phyloP scores from a whole-genome alignment of 192 early-diverging fungal genomes.

The Nowakowskiella sp. region DNA sequence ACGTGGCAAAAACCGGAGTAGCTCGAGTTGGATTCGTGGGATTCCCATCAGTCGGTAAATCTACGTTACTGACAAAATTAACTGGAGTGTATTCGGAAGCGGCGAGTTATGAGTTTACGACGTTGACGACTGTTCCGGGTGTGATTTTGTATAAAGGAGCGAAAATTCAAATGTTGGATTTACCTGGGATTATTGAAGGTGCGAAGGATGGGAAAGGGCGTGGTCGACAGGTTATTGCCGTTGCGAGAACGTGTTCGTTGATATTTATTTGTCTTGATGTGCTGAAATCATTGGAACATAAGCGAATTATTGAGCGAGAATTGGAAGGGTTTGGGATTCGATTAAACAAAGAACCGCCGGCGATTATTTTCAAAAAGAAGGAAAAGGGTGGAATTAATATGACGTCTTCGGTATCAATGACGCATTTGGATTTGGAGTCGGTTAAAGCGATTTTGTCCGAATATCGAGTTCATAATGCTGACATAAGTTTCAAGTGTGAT shows the following conservation, averaged over 20 bases:
- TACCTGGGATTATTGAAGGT: constrained; percentile 96
- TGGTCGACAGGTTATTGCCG: constrained; percentile 93
- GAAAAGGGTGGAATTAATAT: constrained; percentile 97
- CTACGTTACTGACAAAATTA: constrained; percentile 93
- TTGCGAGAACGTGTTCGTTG: constrained; percentile 93
- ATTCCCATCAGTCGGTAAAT: constrained; percentile 98
- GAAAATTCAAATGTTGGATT: constrained; percentile 97
- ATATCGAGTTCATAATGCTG: constrained; percentile 95
- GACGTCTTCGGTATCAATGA: constrained; percentile 85
- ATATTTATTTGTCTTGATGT: constrained; percentile 97
- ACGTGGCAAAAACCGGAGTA: constrained; percentile 91
- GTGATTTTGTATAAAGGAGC: constrained; percentile 93
- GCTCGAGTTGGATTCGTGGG: constrained; percentile 95
- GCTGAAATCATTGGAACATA: constrained; percentile 91
- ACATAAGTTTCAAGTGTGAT: constrained; percentile 88
- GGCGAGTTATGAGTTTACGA: constrained; percentile 97
- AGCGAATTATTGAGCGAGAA: constrained; percentile 91
- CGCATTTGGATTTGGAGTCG: constrained; percentile 76
- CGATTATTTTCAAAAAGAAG: constrained; percentile 94
- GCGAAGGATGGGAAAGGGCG: constrained; percentile 99
- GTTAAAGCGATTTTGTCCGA: constrained; percentile 92
- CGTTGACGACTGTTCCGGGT: constrained; percentile 97
- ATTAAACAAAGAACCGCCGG: constrained; percentile 92
- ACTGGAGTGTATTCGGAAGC: constrained; percentile 96
- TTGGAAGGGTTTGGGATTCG: constrained; percentile 97